A percentile compares a stretch with the other conserved stretches of the same genome.
These are phyloP conservation scores for Dioscorea zingiberensis DNA, from an alignment of 106 monocot species.

Conservation along the genomic window DNA sequence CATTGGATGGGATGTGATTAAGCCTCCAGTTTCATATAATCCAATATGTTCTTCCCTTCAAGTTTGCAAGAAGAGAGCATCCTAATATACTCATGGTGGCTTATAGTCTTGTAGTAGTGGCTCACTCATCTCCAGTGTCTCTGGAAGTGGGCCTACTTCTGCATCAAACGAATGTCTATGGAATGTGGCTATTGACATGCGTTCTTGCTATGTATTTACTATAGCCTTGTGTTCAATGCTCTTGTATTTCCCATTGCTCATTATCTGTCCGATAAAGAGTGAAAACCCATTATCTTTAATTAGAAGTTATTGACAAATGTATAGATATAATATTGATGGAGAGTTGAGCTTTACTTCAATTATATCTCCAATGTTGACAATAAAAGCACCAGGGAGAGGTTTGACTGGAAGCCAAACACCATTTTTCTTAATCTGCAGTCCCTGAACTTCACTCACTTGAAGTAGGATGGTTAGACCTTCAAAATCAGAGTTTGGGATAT, in stretches of 20 bases:
- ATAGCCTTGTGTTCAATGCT: constrained; percentile 9
- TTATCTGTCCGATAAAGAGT: not conserved
- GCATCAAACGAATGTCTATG: not conserved
- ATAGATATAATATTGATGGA: too few relatives aligned
- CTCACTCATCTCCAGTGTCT: not conserved
- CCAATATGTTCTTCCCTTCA: constrained; percentile 5
- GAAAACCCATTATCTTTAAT: too few relatives aligned
- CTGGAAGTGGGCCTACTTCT: not conserved
- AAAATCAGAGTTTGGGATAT: constrained; percentile 2
- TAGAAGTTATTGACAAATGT: too few relatives aligned
- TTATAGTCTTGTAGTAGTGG: not conserved
- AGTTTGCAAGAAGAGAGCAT: not conserved
- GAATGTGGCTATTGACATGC: constrained; percentile 11
- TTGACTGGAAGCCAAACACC: constrained; percentile 1
- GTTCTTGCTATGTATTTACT: constrained; percentile 2
- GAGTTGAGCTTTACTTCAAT: not conserved
- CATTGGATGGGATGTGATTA: too few relatives aligned
- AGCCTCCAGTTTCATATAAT: constrained; percentile 2
- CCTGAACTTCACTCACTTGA: constrained; percentile 7
- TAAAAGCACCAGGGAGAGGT: not conserved
- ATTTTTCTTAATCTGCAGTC: constrained; percentile 9
- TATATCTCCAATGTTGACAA: constrained; percentile 7
- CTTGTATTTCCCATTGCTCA: constrained; percentile 13
- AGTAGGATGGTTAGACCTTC: constrained; percentile 1
- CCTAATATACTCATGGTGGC: not conserved